Percentiles rank a stretch among this genome's conserved stretches.
phyloP scores from a whole-genome alignment of 345 rosid genomes.

The Balakata baccata region DNA sequence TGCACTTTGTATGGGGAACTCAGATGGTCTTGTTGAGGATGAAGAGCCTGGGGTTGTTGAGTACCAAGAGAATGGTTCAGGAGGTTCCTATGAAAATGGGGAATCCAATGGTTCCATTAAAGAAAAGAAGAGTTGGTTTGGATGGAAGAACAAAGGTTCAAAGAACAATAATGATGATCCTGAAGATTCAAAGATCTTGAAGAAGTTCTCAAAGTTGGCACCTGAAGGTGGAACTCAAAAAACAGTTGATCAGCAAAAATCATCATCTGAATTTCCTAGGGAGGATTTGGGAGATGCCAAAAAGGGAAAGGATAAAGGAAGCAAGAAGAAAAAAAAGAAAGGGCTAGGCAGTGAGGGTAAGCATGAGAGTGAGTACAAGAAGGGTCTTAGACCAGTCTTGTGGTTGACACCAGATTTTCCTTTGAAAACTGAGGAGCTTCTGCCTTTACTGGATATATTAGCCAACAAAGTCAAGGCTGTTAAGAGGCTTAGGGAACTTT shows the following conservation, averaged over 20 bases:
- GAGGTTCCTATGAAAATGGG: slow-evolving; percentile 44
- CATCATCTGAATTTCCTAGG: slow-evolving; percentile 50
- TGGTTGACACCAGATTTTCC: slow-evolving; percentile 98
- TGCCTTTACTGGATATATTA: slow-evolving; percentile 92
- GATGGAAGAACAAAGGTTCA: slow-evolving; percentile 75
- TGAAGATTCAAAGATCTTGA: slow-evolving; percentile 65
- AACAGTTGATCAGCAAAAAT: slow-evolving; percentile 52
- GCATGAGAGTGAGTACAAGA: slow-evolving; percentile 85
- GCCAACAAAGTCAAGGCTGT: slow-evolving; percentile 97
- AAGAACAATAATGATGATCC: slow-evolving; percentile 56
- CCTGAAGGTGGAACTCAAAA: slow-evolving; percentile 65
- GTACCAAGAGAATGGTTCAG: slow-evolving; percentile 42
- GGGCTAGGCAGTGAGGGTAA: slow-evolving; percentile 49
- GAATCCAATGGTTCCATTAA: slow-evolving; percentile 54
- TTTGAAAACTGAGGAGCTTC: slow-evolving; percentile 79
- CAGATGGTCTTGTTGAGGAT: slow-evolving; percentile 64
- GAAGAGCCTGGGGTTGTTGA: slow-evolving; percentile 58
- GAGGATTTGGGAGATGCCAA: slow-evolving; percentile 59
- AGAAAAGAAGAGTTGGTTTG: slow-evolving; percentile 96
- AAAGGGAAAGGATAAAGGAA: slow-evolving; percentile 74
- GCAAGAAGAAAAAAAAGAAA: slow-evolving; percentile 84
- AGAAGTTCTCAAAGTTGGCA: slow-evolving; percentile 66
- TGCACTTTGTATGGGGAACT: slow-evolving; percentile 61
- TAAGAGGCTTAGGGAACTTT: slow-evolving; percentile 94
- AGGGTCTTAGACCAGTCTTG: slow-evolving; percentile 88